These are phyloP conservation scores for Skeletonema grethae DNA, from an alignment of 108 stramenopile species.

Conservation along the genomic window DNA sequence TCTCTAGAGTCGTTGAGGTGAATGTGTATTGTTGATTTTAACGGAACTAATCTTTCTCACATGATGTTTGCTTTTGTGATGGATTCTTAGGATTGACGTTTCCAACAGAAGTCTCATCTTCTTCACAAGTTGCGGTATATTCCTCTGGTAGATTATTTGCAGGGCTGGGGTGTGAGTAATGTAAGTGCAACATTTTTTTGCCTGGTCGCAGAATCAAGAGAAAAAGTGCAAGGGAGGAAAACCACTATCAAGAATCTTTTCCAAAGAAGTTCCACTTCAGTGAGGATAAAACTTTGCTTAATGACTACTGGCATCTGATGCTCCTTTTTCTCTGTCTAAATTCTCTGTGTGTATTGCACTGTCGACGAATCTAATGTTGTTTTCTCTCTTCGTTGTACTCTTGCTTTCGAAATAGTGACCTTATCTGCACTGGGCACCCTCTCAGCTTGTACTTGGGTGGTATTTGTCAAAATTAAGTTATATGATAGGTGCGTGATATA, in stretches of 20 bases:
- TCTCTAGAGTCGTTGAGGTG: background rate
- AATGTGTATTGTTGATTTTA: background rate
- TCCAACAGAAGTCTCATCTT: too few relatives aligned
- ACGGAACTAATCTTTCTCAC: slow-evolving; percentile 1
- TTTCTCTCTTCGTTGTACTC: background rate
- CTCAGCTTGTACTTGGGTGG: too few relatives aligned
- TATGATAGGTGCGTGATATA: too few relatives aligned
- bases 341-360: background rate
- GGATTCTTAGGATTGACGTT: background rate
- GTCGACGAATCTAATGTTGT: background rate
- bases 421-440: too few relatives aligned
- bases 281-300: slow-evolving; percentile 4
- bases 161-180: background rate
- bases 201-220: background rate
- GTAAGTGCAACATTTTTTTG: background rate
- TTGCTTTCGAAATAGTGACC: background rate
- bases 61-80: background rate
- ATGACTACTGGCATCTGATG: slow-evolving; percentile 7
- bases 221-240: background rate
- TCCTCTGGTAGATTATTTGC: background rate
- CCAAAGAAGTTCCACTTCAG: background rate
- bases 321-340: background rate
- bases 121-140: too few relatives aligned
- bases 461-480: too few relatives aligned
- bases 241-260: background rate